These are phyloP conservation scores for Galerina sulciceps DNA, from an alignment of 768 basidiomycete genomes.

Conservation along the genomic window DNA sequence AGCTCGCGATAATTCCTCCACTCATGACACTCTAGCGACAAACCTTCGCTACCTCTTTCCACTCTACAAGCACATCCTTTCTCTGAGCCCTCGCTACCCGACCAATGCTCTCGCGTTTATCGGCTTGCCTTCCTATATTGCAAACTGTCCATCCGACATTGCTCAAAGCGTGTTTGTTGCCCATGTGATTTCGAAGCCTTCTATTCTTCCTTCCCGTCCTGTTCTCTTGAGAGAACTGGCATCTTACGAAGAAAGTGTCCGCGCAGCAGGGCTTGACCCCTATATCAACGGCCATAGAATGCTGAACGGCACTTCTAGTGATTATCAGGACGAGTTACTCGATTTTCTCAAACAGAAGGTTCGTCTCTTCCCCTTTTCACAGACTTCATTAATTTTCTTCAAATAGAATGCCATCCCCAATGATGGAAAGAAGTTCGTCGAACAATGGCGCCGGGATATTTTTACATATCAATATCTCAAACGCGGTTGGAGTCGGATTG, in stretches of 20 bases:
- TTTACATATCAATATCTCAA: constrained; percentile 37
- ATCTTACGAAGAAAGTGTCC: constrained; percentile 40
- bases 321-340: constrained; percentile 46
- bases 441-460: constrained; percentile 49
- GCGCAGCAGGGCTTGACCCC: constrained; percentile 50
- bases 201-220: constrained; percentile 42
- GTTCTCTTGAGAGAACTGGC: constrained; percentile 45
- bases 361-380: constrained; percentile 1
- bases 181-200: constrained; percentile 46
- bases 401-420: constrained; percentile 41
- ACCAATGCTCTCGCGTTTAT: constrained; percentile 58
- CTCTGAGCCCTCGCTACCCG: constrained; percentile 49
- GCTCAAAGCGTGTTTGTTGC: constrained; percentile 55
- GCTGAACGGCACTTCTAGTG: constrained; percentile 32
- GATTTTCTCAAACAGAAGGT: constrained; percentile 37
- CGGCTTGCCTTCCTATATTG: constrained; percentile 51
- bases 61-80: constrained; percentile 56
- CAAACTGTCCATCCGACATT: constrained; percentile 51
- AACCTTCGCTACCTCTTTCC: constrained; percentile 62
- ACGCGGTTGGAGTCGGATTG: constrained; percentile 50
- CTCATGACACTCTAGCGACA: constrained; percentile 37
- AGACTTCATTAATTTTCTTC: constrained; percentile 3
- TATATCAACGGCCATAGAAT: constrained; percentile 52
- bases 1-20: constrained; percentile 29
- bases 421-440: constrained; percentile 49